phyloP scores from a whole-genome alignment of 2,329 filamentous ascomycete genomes.

The Magnaporthiopsis incrustans region DNA sequence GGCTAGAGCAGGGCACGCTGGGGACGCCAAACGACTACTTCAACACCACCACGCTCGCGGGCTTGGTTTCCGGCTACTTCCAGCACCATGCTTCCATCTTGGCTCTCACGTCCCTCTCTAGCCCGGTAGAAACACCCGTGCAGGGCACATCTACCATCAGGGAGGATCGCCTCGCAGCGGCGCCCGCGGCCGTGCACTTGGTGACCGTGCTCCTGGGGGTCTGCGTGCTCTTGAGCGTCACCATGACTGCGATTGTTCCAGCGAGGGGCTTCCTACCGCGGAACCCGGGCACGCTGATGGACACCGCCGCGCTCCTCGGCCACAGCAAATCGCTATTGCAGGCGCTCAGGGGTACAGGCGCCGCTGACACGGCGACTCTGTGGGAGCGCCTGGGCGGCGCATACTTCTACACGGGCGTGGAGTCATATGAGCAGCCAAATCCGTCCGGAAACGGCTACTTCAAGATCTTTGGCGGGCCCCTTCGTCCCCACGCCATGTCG shows the following conservation, averaged over 20 bases:
- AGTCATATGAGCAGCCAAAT: slow-evolving; percentile 25
- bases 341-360: slow-evolving; percentile 25
- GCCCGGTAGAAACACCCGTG: slow-evolving; percentile 9
- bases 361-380: slow-evolving; percentile 20
- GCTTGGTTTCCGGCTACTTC: slow-evolving; percentile 23
- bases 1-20: slow-evolving; percentile 12
- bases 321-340: slow-evolving; percentile 28
- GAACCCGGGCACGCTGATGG: slow-evolving; percentile 25
- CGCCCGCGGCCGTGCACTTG: slow-evolving; percentile 22
- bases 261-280: slow-evolving; percentile 27
- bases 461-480: slow-evolving; percentile 16
- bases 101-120: slow-evolving; percentile 17
- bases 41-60: slow-evolving; percentile 16
- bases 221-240: slow-evolving; percentile 17
- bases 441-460: slow-evolving; percentile 15
- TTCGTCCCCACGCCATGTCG: slow-evolving; percentile 3
- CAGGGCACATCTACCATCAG: slow-evolving; percentile 17
- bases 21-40: slow-evolving; percentile 18
- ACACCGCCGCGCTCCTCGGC: slow-evolving; percentile 26
- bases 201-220: slow-evolving; percentile 21
- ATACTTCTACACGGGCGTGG: slow-evolving; percentile 25
- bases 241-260: slow-evolving; percentile 18
- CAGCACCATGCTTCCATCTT: slow-evolving; percentile 26
- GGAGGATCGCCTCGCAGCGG: slow-evolving; percentile 23
- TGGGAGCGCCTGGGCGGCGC: slow-evolving; percentile 19